Evolutionary conservation across 2,329 filamentous ascomycete species (phyloP).

Genomic region (Teratosphaeria nubilosa): DNA sequence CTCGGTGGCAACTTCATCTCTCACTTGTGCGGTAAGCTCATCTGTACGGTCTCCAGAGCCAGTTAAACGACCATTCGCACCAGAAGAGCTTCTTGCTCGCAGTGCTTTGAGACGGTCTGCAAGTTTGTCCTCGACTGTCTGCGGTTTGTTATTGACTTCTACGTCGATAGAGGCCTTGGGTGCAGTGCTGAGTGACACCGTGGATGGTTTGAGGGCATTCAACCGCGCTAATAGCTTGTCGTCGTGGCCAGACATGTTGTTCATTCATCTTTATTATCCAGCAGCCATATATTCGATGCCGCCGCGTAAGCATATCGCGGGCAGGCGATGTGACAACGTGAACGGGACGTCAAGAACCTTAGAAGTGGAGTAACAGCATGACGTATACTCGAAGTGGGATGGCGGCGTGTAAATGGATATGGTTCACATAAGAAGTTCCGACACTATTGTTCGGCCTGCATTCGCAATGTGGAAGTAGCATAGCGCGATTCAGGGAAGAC

Average conservation of each 20-base stretch:
- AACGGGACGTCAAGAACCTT: background rate
- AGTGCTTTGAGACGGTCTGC: conserved; percentile 23
- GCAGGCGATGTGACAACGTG: background rate
- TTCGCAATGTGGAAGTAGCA: background rate
- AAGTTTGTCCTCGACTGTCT: conserved; percentile 21
- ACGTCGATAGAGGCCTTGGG: conserved; percentile 15
- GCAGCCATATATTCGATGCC: background rate
- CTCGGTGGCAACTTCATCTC: conserved; percentile 13
- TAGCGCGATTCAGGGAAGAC: background rate
- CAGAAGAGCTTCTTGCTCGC: conserved; percentile 7
- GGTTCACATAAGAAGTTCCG: background rate
- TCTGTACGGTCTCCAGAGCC: conserved; percentile 2
- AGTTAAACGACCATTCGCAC: background rate
- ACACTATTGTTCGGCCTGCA: no score
- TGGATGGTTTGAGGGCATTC: conserved; percentile 38
- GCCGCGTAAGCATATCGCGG: background rate
- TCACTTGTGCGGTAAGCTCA: conserved; percentile 8
- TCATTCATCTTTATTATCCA: background rate
- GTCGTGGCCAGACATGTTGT: conserved; percentile 22
- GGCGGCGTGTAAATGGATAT: background rate
- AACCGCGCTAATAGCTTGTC: conserved; percentile 38
- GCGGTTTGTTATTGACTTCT: conserved; percentile 10
- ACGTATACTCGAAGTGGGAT: background rate
- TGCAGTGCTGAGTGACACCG: conserved; percentile 24
- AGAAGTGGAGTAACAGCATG: background rate